Base-by-base conservation (phyloP, 2,329 filamentous ascomycete genomes). In the Clarireedia homoeocarpa region DNA sequence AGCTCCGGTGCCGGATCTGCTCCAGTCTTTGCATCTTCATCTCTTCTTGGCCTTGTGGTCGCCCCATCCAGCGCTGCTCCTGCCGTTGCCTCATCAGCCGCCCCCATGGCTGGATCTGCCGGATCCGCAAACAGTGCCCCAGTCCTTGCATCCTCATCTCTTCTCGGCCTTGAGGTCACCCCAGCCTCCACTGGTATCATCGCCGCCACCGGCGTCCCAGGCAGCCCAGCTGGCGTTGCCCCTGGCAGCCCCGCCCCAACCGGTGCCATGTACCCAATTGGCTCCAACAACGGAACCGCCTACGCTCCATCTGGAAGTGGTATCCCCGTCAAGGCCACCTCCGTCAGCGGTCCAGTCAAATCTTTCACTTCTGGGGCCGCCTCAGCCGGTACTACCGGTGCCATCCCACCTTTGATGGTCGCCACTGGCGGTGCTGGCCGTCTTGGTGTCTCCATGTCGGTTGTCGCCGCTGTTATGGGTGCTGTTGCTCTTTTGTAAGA, bases 401-500 rank as follows among this genome's bases (percentile, higher is more conserved):
- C 51, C 15, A 14, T 17, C 5, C 15, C 39, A 1, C 23, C 51
- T 10, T 24, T 15, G 20, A 53, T 53, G 51, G 10, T 48, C 12
- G 2, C 38, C 15, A 53, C 51, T 10, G 51, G 51, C 15, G n/a
- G 27, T 53, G 51, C 51, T 26, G 48, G 30, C 30, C 51, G 51
- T 48, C 38, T 44, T 6, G 38, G 42, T 15, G 38, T 53, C 17
- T 53, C 51, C 20, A 20, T 53, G 20, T 12, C 27, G 1, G 17
- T 53, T 12, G 27, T 53, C 10, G 51, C 51, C 6, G 20, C 36
- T 14, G 30, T 53, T 3, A 53, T 53, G 42, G 51, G 51, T 15
- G 14, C 20, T 2, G 17, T 53, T 27, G 51, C 42, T 27, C 51
- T 53, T 27, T 53, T 53, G 51, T 53, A 48, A 39, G 30, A 34